Evolutionary conservation across 2,329 filamentous ascomycete genomes (phyloP).

Genomic region (Keithomyces neogunnii): DNA sequence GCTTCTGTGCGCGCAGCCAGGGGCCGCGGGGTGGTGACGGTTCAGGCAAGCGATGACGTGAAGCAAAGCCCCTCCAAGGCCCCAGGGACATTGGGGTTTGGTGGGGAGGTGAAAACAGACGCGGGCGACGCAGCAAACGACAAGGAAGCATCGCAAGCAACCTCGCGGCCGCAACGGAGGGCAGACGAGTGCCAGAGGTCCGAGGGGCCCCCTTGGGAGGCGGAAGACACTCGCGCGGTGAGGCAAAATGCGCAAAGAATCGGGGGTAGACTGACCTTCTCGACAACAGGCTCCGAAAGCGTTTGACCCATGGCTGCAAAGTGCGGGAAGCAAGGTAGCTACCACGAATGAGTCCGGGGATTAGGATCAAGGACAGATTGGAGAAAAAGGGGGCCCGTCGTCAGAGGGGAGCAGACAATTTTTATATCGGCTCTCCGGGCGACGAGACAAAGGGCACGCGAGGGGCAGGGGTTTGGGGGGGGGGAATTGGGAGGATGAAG

Average conservation of each 20-base stretch:
- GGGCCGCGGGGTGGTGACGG: background rate
- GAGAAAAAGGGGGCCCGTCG: background rate
- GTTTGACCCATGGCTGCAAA: constrained; percentile 81
- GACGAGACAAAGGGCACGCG: constrained; percentile 5
- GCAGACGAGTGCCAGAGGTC: background rate
- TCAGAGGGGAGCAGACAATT: constrained; percentile 4
- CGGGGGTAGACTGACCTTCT: constrained; percentile 62
- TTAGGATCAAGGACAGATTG: constrained; percentile 6
- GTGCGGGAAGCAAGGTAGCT: constrained; percentile 18
- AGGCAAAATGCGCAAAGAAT: background rate
- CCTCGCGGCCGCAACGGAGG: background rate
- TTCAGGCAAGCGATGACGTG: constrained; percentile 1
- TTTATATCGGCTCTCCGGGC: constrained; percentile 1
- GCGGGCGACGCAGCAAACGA: background rate
- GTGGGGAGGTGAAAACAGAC: constrained; percentile 1
- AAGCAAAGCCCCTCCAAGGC: constrained; percentile 1
- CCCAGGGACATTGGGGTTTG: background rate
- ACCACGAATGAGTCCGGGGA: constrained; percentile 13
- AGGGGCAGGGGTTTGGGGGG: constrained; percentile 2
- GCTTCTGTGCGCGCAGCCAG: background rate
- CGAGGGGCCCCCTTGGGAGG: background rate
- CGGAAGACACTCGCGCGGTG: background rate
- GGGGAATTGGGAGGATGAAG: background rate
- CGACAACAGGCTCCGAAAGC: constrained; percentile 95
- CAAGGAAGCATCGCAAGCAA: background rate